Evolutionary conservation across 1,284 basidiomycete genomes (phyloP).

Genomic region (Wolfiporia cocos): DNA sequence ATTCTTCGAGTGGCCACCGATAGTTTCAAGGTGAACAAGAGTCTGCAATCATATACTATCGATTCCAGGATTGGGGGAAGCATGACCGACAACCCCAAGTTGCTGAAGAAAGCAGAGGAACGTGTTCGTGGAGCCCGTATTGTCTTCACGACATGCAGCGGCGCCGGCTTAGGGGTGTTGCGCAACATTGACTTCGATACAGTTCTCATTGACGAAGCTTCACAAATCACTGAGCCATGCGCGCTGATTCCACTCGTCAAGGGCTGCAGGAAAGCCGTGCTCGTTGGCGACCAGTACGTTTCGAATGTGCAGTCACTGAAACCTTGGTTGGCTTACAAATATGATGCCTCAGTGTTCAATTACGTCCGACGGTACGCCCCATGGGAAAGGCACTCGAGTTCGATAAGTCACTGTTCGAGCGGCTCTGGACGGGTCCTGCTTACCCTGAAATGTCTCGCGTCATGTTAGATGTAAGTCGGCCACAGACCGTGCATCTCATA

Average conservation of each 20-base stretch:
- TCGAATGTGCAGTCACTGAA: background rate
- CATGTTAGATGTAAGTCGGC: conserved; percentile 48
- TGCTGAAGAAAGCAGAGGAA: conserved; percentile 51
- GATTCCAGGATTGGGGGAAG: conserved; percentile 58
- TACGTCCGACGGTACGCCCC: conserved; percentile 53
- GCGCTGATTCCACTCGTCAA: conserved; percentile 61
- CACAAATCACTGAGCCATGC: conserved; percentile 58
- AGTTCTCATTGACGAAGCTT: conserved; percentile 63
- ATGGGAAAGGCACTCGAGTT: conserved; percentile 50
- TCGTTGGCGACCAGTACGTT: conserved; percentile 65
- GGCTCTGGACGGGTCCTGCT: conserved; percentile 41
- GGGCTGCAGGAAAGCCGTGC: conserved; percentile 45
- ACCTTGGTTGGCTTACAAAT: background rate
- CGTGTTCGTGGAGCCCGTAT: conserved; percentile 48
- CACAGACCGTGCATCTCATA: background rate
- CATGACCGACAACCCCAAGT: conserved; percentile 48
- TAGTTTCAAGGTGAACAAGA: conserved; percentile 49
- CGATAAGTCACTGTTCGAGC: conserved; percentile 55
- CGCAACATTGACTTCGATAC: conserved; percentile 51
- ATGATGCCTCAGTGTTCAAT: conserved; percentile 42
- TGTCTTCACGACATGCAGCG: conserved; percentile 60
- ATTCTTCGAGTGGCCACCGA: conserved; percentile 63
- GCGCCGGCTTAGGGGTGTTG: conserved; percentile 53
- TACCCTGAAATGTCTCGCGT: conserved; percentile 38
- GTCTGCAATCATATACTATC: conserved; percentile 50